Evolutionary conservation across 257 asterid species (phyloP).

Genomic region (Cinchona pubescens): DNA sequence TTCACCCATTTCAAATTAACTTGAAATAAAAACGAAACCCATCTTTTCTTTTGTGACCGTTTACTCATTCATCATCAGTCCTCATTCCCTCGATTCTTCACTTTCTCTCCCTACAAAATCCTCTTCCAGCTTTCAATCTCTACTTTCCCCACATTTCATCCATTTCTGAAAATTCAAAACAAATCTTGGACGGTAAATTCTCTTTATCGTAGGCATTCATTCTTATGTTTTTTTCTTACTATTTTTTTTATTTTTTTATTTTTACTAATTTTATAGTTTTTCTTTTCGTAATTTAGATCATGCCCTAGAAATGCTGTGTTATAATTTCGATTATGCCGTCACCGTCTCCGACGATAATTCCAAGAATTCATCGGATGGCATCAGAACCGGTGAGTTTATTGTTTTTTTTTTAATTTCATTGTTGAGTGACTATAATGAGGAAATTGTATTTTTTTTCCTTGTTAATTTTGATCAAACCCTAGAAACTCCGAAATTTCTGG

Average conservation of each 20-base stretch:
- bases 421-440: background rate
- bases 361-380: background rate
- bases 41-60: conserved; percentile 32
- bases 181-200: conserved; percentile 59
- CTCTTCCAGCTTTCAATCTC: conserved; percentile 17
- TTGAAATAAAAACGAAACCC: conserved; percentile 18
- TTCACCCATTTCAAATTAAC: conserved; percentile 15
- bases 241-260: background rate
- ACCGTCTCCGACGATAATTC: conserved; percentile 30
- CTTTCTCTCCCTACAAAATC: conserved; percentile 12
- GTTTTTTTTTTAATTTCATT: background rate
- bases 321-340: conserved; percentile 44
- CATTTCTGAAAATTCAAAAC: background rate
- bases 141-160: background rate
- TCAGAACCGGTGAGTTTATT: conserved; percentile 23
- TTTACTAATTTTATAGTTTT: background rate
- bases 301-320: conserved; percentile 48
- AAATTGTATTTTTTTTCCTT: background rate
- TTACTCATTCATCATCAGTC: conserved; percentile 11
- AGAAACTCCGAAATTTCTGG: conserved; percentile 24
- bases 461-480: conserved; percentile 25
- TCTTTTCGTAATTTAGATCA: conserved; percentile 34
- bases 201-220: too few species aligned
- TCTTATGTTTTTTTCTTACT: too few species aligned
- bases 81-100: conserved; percentile 13